Percentiles rank a stretch among this genome's conserved stretches.
These are phyloP conservation scores for Malus asiatica DNA, from an alignment of 306 rosid species.

Conservation along the genomic window DNA sequence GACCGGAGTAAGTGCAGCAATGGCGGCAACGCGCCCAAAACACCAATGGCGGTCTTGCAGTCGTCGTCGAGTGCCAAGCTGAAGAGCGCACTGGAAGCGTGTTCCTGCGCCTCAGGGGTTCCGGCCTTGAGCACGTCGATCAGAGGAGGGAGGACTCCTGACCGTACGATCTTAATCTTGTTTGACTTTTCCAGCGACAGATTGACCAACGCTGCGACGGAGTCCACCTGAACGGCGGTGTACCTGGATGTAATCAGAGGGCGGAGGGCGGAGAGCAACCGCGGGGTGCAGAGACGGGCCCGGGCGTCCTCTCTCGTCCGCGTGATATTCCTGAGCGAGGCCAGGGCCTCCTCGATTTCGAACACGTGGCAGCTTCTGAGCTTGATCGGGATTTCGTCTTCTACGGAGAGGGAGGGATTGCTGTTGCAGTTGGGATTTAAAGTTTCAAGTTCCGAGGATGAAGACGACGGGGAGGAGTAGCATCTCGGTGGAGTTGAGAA, in stretches of 20 bases:
- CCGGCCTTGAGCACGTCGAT: slow-evolving; percentile 58
- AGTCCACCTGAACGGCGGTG: slow-evolving; percentile 50
- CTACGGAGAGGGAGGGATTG: slow-evolving; percentile 11
- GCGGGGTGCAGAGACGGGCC: slow-evolving; percentile 41
- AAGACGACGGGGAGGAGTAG: slow-evolving; percentile 45
- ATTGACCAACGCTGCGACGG: slow-evolving; percentile 72
- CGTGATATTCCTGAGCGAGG: slow-evolving; percentile 50
- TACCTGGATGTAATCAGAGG: slow-evolving; percentile 41
- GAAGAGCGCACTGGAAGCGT: slow-evolving; percentile 72
- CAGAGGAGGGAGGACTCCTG: slow-evolving; percentile 78
- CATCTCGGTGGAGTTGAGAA: slow-evolving; percentile 48
- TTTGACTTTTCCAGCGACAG: slow-evolving; percentile 56
- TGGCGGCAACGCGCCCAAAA: slow-evolving; percentile 71
- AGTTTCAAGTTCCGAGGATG: slow-evolving; percentile 56
- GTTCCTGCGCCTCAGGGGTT: slow-evolving; percentile 73
- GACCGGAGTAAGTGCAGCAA: slow-evolving; percentile 54
- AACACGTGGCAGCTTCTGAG: slow-evolving; percentile 37
- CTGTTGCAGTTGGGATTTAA: not conserved
- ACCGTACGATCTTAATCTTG: slow-evolving; percentile 80
- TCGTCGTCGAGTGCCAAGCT: slow-evolving; percentile 70
- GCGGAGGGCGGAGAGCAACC: slow-evolving; percentile 43
- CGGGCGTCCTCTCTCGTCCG: slow-evolving; percentile 49
- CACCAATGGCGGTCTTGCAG: slow-evolving; percentile 77
- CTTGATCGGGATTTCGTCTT: slow-evolving; percentile 36
- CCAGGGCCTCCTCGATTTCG: slow-evolving; percentile 50